Conservation (phyloP, 768 basidiomycete genomes). For the Crassisporium funariophilum region DNA sequence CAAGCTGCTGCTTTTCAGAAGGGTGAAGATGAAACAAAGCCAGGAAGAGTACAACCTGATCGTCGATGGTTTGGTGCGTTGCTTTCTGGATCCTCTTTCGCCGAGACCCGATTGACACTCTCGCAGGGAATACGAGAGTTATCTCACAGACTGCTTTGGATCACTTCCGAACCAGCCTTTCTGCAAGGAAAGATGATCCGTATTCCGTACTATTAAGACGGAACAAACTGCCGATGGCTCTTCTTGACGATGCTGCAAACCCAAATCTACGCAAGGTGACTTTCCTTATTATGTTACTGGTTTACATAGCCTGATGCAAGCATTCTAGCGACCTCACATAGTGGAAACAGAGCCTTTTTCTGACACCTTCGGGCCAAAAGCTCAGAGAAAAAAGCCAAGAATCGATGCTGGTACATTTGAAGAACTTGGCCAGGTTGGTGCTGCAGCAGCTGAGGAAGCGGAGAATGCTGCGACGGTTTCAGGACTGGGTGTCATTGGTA, state of each 20-base stretch:
- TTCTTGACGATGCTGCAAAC: constrained; percentile 88
- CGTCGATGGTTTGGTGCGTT: constrained; percentile 93
- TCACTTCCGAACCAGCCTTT: constrained; percentile 91
- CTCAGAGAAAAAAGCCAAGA: constrained; percentile 87
- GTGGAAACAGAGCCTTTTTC: constrained; percentile 94
- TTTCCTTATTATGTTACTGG: constrained; percentile 21
- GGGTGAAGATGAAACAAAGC: constrained; percentile 87
- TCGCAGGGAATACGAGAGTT: constrained; percentile 91
- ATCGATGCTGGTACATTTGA: constrained; percentile 91
- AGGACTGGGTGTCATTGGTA: constrained; percentile 50
- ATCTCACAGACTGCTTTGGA: constrained; percentile 96
- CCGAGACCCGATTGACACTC: background rate
- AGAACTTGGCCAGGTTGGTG: constrained; percentile 74
- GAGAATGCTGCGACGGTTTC: constrained; percentile 42
- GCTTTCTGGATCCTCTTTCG: background rate
- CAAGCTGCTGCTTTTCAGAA: constrained; percentile 96
- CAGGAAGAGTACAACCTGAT: constrained; percentile 93
- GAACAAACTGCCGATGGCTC: constrained; percentile 96
- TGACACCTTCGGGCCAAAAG: constrained; percentile 95
- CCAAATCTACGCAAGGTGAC: constrained; percentile 73
- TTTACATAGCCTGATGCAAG: constrained; percentile 3
- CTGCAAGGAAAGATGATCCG: constrained; percentile 85
- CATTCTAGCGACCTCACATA: constrained; percentile 80
- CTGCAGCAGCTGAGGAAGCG: constrained; percentile 56
- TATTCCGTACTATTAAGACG: constrained; percentile 92